phyloP scores from a whole-genome alignment of 306 rosid genomes.

The Lupinus albus region DNA sequence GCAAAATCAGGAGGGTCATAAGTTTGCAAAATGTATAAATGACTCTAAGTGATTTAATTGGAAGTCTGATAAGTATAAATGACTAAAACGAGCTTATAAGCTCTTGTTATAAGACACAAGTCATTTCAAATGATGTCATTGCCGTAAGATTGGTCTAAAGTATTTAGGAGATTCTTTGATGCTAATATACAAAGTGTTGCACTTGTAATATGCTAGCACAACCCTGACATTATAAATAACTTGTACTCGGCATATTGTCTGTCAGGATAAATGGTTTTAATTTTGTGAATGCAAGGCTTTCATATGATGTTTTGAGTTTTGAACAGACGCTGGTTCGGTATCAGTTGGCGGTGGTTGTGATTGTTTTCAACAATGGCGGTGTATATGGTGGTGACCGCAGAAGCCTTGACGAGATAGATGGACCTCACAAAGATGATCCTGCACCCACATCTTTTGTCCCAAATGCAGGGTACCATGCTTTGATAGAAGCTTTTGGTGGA shows the following conservation, averaged over 20 bases:
- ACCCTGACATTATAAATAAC: background rate
- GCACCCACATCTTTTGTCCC: slow-evolving; percentile 93
- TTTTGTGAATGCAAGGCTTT: slow-evolving; percentile 25
- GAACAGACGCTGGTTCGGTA: slow-evolving; percentile 91
- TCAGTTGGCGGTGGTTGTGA: slow-evolving; percentile 83
- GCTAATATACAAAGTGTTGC: background rate
- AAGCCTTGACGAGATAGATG: slow-evolving; percentile 65
- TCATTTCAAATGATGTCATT: too few relatives aligned
- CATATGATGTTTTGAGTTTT: slow-evolving; percentile 21
- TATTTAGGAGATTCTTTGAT: background rate
- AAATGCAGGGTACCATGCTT: slow-evolving; percentile 68
- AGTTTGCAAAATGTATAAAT: too few relatives aligned
- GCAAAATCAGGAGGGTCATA: too few relatives aligned
- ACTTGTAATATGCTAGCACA: background rate
- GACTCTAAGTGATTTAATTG: too few relatives aligned
- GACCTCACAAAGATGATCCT: slow-evolving; percentile 87
- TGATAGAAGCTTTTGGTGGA: slow-evolving; percentile 99
- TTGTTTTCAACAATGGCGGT: slow-evolving; percentile 93
- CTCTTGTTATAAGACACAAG: too few relatives aligned
- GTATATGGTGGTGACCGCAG: slow-evolving; percentile 51
- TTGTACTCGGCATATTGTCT: background rate
- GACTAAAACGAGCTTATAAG: too few relatives aligned
- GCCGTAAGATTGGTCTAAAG: background rate
- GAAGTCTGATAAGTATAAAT: too few relatives aligned
- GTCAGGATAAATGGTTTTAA: slow-evolving; percentile 13